A percentile compares a stretch with the other conserved stretches of the same genome.
Conservation (phyloP, 495 filamentous ascomycete species). For the Pyrenula aspistea region DNA sequence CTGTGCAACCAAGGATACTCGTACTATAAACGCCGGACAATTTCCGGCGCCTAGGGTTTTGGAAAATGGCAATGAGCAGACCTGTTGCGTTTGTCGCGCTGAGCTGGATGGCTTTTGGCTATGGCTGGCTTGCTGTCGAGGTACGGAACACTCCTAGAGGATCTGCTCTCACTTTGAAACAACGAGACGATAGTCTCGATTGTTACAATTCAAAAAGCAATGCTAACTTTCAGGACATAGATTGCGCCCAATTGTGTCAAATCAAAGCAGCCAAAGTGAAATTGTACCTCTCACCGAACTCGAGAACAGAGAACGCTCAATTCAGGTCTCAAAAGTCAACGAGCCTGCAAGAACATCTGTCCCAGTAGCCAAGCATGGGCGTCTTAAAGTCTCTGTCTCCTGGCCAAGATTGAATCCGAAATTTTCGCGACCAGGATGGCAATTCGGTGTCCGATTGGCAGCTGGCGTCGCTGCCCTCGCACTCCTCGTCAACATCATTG, state of each 20-base stretch:
- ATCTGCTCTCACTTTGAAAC: neutral
- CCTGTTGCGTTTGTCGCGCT: neutral
- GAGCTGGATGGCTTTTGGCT: neutral
- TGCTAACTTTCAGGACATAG: neutral
- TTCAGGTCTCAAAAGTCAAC: neutral
- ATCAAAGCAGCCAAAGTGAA: neutral
- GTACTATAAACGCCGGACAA: neutral
- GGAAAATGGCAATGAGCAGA: neutral
- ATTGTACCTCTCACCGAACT: neutral
- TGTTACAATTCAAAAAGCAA: neutral
- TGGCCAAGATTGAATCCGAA: neutral
- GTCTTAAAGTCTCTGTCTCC: neutral
- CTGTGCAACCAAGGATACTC: too few species aligned
- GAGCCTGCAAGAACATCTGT: neutral
- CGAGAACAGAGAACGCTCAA: neutral
- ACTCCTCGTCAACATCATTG: neutral
- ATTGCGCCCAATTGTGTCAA: neutral
- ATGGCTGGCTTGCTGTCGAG: neutral
- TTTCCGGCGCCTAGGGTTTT: neutral
- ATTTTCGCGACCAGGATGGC: neutral
- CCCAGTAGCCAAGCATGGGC: neutral
- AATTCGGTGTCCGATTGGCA: neutral
- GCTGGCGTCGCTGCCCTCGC: neutral
- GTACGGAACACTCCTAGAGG: neutral
- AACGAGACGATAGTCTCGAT: too few species aligned